These are phyloP conservation scores for Ganoderma leucocontextum DNA, from an alignment of 1,284 basidiomycete species.

Conservation along the genomic window DNA sequence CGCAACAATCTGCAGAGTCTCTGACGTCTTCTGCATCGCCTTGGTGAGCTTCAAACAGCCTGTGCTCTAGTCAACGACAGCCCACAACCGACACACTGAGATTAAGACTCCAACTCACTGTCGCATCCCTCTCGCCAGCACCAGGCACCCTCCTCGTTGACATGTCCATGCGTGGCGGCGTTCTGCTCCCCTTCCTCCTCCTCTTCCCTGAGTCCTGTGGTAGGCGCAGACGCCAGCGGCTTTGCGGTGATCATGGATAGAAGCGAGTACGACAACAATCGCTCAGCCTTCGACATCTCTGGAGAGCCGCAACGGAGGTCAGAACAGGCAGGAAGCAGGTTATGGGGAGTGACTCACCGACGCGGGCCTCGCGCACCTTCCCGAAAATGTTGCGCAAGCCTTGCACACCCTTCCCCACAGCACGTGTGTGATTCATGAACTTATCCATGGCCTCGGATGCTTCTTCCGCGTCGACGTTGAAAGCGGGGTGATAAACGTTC, in stretches of 20 bases:
- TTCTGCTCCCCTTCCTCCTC: constrained; percentile 54
- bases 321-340: neutral
- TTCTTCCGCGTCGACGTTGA: constrained; percentile 81
- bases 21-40: constrained; percentile 80
- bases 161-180: constrained; percentile 55
- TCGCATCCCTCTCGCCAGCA: constrained; percentile 84
- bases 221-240: constrained; percentile 59
- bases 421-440: constrained; percentile 72
- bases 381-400: constrained; percentile 68
- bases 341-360: constrained; percentile 56
- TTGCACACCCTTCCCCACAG: constrained; percentile 74
- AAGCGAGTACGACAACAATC: constrained; percentile 73
- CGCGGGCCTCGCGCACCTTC: constrained; percentile 66
- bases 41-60: constrained; percentile 82
- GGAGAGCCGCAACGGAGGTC: neutral
- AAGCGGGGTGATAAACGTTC: constrained; percentile 83
- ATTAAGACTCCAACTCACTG: constrained; percentile 53
- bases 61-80: constrained; percentile 34
- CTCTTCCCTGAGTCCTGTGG: constrained; percentile 55
- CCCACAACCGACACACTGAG: neutral
- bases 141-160: constrained; percentile 83
- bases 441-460: constrained; percentile 61
- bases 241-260: constrained; percentile 75
- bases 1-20: constrained; percentile 77
- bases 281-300: constrained; percentile 82